These are phyloP conservation scores for Boletus bicolor DNA, from an alignment of 768 basidiomycete species.

Conservation along the genomic window DNA sequence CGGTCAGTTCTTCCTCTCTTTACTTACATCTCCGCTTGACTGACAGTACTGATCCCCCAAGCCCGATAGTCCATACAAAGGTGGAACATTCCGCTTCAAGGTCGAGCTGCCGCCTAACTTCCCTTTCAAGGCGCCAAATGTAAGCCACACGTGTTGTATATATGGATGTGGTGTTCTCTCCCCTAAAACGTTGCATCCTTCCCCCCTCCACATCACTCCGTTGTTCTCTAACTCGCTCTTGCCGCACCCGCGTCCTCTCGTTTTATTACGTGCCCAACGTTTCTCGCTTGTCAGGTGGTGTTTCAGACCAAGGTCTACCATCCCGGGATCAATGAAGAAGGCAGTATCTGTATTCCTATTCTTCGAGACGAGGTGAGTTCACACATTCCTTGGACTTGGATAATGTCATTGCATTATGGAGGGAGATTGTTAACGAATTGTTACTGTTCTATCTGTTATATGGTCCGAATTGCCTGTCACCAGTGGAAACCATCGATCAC, in stretches of 20 bases:
- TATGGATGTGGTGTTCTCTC: constrained; percentile 2
- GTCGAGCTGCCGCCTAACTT: constrained; percentile 74
- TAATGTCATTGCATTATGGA: not conserved
- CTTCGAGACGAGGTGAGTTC: constrained; percentile 73
- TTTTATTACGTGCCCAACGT: constrained; percentile 20
- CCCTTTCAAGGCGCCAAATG: constrained; percentile 84
- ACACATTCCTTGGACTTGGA: constrained; percentile 2
- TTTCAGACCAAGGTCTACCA: constrained; percentile 89
- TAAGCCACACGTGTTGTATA: constrained; percentile 32
- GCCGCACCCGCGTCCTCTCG: not conserved
- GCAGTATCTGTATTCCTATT: constrained; percentile 79
- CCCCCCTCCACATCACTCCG: not conserved
- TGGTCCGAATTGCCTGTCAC: constrained; percentile 4
- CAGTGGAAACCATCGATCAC: constrained; percentile 87
- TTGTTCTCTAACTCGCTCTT: not conserved
- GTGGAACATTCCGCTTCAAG: constrained; percentile 74
- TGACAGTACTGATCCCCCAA: constrained; percentile 27
- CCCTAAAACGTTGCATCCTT: constrained; percentile 21
- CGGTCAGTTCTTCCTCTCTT: constrained; percentile 43
- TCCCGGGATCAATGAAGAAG: constrained; percentile 88
- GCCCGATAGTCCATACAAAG: constrained; percentile 80
- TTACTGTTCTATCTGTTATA: not conserved
- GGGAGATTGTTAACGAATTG: constrained; percentile 3
- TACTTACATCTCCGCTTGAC: not conserved
- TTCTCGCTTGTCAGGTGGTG: constrained; percentile 51